Evolutionary conservation across 495 filamentous ascomycete species (phyloP).

Genomic region (Delitschia confertaspora): DNA sequence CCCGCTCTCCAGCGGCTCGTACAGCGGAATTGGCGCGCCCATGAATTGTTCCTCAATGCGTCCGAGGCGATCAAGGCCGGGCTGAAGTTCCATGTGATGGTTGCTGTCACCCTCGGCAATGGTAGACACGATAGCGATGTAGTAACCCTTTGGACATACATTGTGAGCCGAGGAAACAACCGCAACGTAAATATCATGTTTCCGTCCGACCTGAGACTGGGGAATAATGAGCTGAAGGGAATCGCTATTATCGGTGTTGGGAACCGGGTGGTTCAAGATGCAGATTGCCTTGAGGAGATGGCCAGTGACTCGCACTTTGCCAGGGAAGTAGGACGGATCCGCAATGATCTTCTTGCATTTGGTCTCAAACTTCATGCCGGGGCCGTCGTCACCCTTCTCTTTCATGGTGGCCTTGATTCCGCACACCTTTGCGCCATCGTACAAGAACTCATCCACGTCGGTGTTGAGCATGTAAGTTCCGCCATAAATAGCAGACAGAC

Average conservation of each 20-base stretch:
- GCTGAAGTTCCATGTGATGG: constrained; percentile 89
- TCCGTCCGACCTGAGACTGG: constrained; percentile 89
- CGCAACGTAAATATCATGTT: constrained; percentile 97
- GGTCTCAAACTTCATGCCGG: constrained; percentile 87
- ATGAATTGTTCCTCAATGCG: constrained; percentile 96
- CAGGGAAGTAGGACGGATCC: constrained; percentile 93
- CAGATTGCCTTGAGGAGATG: constrained; percentile 94
- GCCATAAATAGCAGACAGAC: constrained; percentile 93
- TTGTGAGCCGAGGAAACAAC: constrained; percentile 94
- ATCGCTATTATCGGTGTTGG: constrained; percentile 77
- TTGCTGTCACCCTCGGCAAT: constrained; percentile 88
- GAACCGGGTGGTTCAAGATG: constrained; percentile 90
- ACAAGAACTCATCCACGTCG: constrained; percentile 76
- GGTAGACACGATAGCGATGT: constrained; percentile 95
- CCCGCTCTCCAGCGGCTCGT: constrained; percentile 83
- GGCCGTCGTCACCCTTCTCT: constrained; percentile 61
- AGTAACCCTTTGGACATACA: constrained; percentile 98
- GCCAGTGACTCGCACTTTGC: constrained; percentile 76
- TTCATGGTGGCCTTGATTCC: constrained; percentile 98
- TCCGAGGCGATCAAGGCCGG: constrained; percentile 88
- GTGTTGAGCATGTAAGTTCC: constrained; percentile 99
- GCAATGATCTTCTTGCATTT: constrained; percentile 93
- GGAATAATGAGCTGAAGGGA: constrained; percentile 95
- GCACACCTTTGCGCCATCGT: constrained; percentile 70
- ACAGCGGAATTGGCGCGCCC: constrained; percentile 82